These are phyloP conservation scores for Flaveria robusta DNA, from an alignment of 129 eudicot species.

Conservation along the genomic window DNA sequence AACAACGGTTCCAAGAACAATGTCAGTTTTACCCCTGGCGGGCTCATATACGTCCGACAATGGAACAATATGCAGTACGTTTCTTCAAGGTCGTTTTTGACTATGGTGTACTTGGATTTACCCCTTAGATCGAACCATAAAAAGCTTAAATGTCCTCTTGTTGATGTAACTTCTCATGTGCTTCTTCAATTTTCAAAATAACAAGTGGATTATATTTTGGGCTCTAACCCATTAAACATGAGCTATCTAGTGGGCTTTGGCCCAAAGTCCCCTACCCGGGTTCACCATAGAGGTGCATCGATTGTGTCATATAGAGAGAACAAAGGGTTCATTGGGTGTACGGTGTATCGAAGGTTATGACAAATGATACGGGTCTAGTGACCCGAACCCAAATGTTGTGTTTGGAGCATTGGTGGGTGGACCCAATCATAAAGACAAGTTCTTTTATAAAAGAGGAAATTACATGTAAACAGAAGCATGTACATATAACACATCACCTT, in stretches of 20 bases:
- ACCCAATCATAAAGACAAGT: slow-evolving; percentile 55
- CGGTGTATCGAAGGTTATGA: slow-evolving; percentile 86
- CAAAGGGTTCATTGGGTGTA: slow-evolving; percentile 83
- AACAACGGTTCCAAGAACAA: slow-evolving; percentile 54
- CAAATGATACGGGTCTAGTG: slow-evolving; percentile 51
- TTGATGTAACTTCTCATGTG: slow-evolving; percentile 42
- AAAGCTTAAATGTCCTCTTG: slow-evolving; percentile 44
- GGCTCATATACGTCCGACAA: slow-evolving; percentile 62
- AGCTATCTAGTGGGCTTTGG: slow-evolving; percentile 86
- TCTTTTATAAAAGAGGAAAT: slow-evolving; percentile 55
- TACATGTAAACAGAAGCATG: slow-evolving; percentile 82
- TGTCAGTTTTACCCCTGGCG: slow-evolving; percentile 61
- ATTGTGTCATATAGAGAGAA: slow-evolving; percentile 49
- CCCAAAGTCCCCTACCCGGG: slow-evolving; percentile 50
- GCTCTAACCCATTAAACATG: slow-evolving; percentile 69
- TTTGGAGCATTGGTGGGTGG: slow-evolving; percentile 88
- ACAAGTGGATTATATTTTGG: slow-evolving; percentile 76
- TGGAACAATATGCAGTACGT: slow-evolving; percentile 97
- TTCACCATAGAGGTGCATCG: slow-evolving; percentile 90
- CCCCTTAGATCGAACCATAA: slow-evolving; percentile 43
- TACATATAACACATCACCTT: slow-evolving; percentile 73
- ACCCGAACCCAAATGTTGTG: slow-evolving; percentile 64
- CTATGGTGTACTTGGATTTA: slow-evolving; percentile 55
- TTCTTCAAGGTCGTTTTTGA: slow-evolving; percentile 52
- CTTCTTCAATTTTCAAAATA: slow-evolving; percentile 60